Base-by-base conservation (phyloP, 192 early-diverging fungal genomes). In the Phycomyces nitens region DNA sequence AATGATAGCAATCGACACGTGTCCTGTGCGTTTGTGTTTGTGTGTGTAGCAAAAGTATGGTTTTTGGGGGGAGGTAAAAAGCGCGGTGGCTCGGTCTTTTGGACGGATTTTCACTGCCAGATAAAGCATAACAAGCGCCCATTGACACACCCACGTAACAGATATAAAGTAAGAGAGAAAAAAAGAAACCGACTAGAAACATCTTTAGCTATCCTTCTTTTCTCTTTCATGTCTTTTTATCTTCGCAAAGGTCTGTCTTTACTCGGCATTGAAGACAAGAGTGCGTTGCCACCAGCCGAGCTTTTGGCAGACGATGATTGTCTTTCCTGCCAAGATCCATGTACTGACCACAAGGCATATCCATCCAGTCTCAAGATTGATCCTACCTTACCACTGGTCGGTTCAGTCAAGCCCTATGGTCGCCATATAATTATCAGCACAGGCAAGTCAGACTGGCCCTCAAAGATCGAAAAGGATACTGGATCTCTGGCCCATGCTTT, bases 381-480 rank as follows among this genome's bases (percentile, higher is more conserved):
- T 58, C 58, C 65, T 18, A 62, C 68, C 26, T 23, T 53, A 0
- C 59, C 75, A 1, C 51, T 82, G 27, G 49, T 77, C 12, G 56
- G 73, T 24, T 73, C 77, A 1, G 72, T 69, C 11, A 71, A 71
- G 49, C 72, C 80, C 1, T 82, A 79, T 26, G 58, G 63, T 5
- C 69, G 76, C 41, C 80, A 82, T 55, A 69, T 82, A 27, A 52
- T 79, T 42, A 82, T 82, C 43, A 72, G 77, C 15, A 82, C 77
- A 1, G 80, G 80, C 1, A 44, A 75, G 29, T 64, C 71, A 3
- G 75, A 82, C 23, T 82, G 80, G 80, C 41, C 51, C 1, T 40
- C 53, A 0, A 24, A 51, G 18, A 82, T 82, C 23, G 70, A 77
- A 49, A 66, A 75, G 12, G 80, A 78, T 11, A 56, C 58, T 14